Conservation (phyloP, 495 filamentous ascomycete species). For the Annulohypoxylon bovei region DNA sequence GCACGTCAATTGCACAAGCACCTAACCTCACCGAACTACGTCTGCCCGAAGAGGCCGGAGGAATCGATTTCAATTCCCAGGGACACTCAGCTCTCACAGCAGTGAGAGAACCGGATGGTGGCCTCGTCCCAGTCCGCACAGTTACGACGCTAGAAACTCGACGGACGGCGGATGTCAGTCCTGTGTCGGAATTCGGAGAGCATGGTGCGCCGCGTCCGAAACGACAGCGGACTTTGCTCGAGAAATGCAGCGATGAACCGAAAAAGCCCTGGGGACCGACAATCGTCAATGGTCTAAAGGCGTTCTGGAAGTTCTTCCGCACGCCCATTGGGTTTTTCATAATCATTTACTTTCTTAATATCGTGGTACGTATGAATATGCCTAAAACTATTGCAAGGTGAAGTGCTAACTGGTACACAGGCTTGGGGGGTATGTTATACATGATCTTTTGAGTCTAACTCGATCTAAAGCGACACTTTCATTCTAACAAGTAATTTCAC, state of each 20-base stretch:
- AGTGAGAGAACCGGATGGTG: slow-evolving; percentile 21
- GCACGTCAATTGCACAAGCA: slow-evolving; percentile 47
- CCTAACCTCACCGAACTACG: slow-evolving; percentile 48
- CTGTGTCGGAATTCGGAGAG: background rate
- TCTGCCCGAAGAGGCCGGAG: slow-evolving; percentile 20
- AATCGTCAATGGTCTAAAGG: slow-evolving; percentile 33
- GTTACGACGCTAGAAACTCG: background rate
- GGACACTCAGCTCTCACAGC: slow-evolving; percentile 30
- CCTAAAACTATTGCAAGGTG: background rate
- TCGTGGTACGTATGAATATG: slow-evolving; percentile 67
- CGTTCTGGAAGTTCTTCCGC: slow-evolving; percentile 46
- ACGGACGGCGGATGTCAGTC: background rate
- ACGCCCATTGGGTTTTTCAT: slow-evolving; percentile 71
- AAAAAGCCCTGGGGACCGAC: slow-evolving; percentile 41
- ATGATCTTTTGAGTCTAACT: background rate
- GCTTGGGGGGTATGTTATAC: slow-evolving; percentile 25
- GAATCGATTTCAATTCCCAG: slow-evolving; percentile 39
- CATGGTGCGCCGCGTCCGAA: background rate
- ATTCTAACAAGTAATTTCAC: slow-evolving; percentile 2
- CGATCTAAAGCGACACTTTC: background rate
- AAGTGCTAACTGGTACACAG: background rate
- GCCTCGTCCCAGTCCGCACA: slow-evolving; percentile 11
- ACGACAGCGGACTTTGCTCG: background rate
- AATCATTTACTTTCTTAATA: slow-evolving; percentile 72
- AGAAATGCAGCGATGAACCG: slow-evolving; percentile 19